Base-by-base conservation (phyloP, 2,329 filamentous ascomycete genomes). In the Cryphonectria parasitica region DNA sequence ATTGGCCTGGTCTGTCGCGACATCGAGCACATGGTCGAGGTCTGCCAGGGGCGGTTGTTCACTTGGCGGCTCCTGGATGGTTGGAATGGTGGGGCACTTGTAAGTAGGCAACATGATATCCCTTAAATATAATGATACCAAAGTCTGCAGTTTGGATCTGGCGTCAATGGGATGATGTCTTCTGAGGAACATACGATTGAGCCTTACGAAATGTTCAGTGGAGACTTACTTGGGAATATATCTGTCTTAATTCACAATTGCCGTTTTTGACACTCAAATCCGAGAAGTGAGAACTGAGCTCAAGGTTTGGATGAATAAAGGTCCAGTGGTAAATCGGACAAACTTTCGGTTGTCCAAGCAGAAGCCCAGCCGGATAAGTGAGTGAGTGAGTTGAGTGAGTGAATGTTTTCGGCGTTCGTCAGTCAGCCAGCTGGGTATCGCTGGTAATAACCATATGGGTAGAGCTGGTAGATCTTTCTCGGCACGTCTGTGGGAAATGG, bases 401-500 rank as follows among this genome's bases (percentile, higher is more conserved):
- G 34, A 34, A 34, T 34, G 34, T 34, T 3, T 0, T 60, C 11
- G 25, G 25, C 31, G 17, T 61, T 6, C 3, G 31, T 10, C 58
- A 61, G 22, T 61, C 58, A 61, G 11, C 34, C 19, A n/a, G 31
- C 31, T 39, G 17, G 31, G 34, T 34, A 19, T n/a, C 22, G 45
- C 45, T n/a, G 15, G 56, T 22, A 15, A 19, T 34, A 13, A 54
- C 10, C 45, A 36, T 19, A 54, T 22, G 64, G 58, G 66, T 60
- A 66, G 69, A 28, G 63, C 22, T 61, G 63, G 64, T 49, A 60
- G 43, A 60, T 66, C 45, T n/a, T 58, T 63, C 65, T 65, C 62
- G 64, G 69, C 63, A 52, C 66, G 70, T 70, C 52, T 39, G 13
- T 58, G 65, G 65, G 71, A 66, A 68, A 60, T 74, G 74, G 74